Conservation (phyloP, 176 grass and related monocot genomes). For the Rhipidocladum racemiflorum region DNA sequence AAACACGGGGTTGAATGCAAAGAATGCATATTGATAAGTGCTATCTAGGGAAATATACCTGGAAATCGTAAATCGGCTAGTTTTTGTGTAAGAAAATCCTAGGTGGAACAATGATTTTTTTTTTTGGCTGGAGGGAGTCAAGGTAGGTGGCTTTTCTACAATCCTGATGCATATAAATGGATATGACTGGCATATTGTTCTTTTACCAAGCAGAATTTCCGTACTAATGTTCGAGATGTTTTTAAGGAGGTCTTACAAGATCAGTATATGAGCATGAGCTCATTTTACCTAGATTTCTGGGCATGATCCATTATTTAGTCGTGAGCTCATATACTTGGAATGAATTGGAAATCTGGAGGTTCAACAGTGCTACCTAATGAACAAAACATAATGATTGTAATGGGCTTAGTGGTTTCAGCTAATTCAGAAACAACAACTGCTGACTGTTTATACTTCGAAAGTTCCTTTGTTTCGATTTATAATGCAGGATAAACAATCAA, state of each 20-base stretch:
- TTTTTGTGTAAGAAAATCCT: not conserved
- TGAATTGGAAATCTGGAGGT: not conserved
- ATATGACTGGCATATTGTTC: not conserved
- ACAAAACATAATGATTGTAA: not conserved
- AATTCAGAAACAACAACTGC: not conserved
- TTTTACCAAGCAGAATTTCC: not conserved
- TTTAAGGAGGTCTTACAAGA: not conserved
- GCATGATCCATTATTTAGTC: not conserved
- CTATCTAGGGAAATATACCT: not conserved
- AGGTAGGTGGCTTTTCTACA: not conserved
- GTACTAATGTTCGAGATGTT: not conserved
- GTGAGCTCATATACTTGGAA: not conserved
- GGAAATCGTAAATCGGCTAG: not conserved
- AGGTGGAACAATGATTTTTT: not conserved
- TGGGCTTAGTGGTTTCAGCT: not conserved
- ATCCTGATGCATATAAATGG: not conserved
- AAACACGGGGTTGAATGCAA: not conserved
- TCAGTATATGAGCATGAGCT: not conserved
- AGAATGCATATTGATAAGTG: not conserved
- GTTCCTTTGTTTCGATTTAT: not conserved
- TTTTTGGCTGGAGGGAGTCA: slow-evolving; percentile 7
- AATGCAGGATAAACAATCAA: not conserved
- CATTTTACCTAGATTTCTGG: not conserved
- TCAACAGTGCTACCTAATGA: not conserved
- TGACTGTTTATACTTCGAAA: not conserved